Evolutionary conservation across 768 basidiomycete species (phyloP).

Genomic region (Holtermanniella nyarrowii): DNA sequence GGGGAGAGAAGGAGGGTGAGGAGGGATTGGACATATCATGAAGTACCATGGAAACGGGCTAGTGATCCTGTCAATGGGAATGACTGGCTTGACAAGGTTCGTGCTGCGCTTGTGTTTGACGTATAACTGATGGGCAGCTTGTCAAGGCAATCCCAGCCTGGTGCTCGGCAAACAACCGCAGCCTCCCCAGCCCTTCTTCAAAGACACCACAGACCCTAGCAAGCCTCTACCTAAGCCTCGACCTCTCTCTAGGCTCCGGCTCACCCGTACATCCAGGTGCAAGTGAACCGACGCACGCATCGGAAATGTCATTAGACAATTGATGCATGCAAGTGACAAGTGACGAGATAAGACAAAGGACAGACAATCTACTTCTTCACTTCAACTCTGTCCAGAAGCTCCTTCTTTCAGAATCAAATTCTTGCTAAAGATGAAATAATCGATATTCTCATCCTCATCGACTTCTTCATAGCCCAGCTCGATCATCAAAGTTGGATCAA

Average conservation of each 20-base stretch:
- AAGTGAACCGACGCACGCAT: too few species aligned
- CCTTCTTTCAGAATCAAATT: too few species aligned
- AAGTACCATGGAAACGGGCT: constrained; percentile 16
- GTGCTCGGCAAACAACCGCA: neutral
- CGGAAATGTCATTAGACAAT: too few species aligned
- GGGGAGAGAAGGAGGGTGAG: neutral
- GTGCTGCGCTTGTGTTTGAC: too few species aligned
- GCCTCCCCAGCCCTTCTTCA: neutral
- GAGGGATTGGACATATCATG: constrained; percentile 27
- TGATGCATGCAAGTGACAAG: too few species aligned
- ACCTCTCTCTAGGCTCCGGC: neutral
- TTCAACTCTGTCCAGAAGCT: too few species aligned
- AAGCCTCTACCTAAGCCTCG: neutral
- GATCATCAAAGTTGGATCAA: constrained; percentile 24
- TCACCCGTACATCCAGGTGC: neutral
- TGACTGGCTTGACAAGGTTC: too few species aligned
- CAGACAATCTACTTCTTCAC: too few species aligned
- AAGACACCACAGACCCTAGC: neutral
- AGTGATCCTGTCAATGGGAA: too few species aligned
- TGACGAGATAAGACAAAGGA: too few species aligned
- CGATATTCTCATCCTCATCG: constrained; percentile 4
- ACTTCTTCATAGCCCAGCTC: constrained; percentile 14
- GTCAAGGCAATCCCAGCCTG: neutral
- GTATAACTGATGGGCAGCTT: too few species aligned
- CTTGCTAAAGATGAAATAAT: neutral